Conservation (phyloP, 805 yeast genomes). For the Lipomyces starkeyi region DNA sequence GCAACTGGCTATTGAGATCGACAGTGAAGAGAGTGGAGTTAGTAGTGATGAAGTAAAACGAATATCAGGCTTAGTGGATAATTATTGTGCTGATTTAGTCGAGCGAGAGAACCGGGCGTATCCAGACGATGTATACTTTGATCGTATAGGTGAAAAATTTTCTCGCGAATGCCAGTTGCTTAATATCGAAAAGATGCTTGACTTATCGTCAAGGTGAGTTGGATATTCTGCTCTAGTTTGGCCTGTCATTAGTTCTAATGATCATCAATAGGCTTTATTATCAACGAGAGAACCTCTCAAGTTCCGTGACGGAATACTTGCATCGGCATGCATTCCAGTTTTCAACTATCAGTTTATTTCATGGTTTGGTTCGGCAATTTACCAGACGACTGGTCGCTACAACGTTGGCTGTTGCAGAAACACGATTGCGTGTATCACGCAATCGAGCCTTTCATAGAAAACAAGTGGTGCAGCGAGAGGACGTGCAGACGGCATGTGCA, state of each 20-base stretch:
- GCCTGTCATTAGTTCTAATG: background rate
- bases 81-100: conserved; percentile 10
- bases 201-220: conserved; percentile 24
- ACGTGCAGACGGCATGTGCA: conserved; percentile 28
- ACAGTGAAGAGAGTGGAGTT: conserved; percentile 5
- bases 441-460: conserved; percentile 7
- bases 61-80: background rate
- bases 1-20: conserved; percentile 1
- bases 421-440: conserved; percentile 26
- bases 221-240: background rate
- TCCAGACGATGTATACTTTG: conserved; percentile 8
- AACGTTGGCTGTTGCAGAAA: conserved; percentile 17
- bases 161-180: conserved; percentile 16
- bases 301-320: background rate
- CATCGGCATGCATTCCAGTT: conserved; percentile 19
- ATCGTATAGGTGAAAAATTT: background rate
- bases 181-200: conserved; percentile 24
- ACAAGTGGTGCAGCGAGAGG: conserved; percentile 10
- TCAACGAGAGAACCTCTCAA: conserved; percentile 16
- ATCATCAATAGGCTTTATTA: conserved; percentile 19
- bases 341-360: conserved; percentile 18
- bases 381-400: conserved; percentile 28
- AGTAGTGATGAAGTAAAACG: background rate
- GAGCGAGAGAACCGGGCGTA: background rate
- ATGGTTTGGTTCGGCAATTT: conserved; percentile 15